phyloP scores from a whole-genome alignment of 1,284 basidiomycete genomes.

The Sphaerobolus stellatus region DNA sequence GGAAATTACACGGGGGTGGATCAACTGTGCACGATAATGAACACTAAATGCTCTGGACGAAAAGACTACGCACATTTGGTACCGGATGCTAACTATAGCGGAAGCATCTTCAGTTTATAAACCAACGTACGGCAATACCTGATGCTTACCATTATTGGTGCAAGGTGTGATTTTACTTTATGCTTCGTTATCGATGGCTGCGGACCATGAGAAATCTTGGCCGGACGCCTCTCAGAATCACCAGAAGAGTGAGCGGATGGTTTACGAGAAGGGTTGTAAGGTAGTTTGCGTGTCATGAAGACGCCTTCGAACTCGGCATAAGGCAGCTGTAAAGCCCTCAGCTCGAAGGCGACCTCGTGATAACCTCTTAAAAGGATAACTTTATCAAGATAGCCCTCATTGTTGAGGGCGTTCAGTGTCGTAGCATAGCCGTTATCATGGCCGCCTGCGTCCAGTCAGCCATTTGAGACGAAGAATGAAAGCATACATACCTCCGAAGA shows the following conservation, averaged over 20 bases:
- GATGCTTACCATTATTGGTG: slow-evolving; percentile 4
- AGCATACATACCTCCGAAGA: slow-evolving; percentile 55
- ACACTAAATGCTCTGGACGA: background rate
- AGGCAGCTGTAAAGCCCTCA: slow-evolving; percentile 55
- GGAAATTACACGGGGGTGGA: slow-evolving; percentile 61
- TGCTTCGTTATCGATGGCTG: background rate
- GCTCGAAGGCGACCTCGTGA: slow-evolving; percentile 57
- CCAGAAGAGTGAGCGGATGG: too few species aligned
- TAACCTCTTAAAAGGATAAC: slow-evolving; percentile 66
- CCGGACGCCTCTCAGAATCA: background rate
- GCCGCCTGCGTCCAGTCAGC: slow-evolving; percentile 48
- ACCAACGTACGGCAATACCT: background rate
- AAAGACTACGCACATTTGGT: background rate
- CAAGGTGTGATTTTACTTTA: slow-evolving; percentile 6
- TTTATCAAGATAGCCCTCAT: slow-evolving; percentile 62
- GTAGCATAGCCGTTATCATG: slow-evolving; percentile 74
- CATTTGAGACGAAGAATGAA: slow-evolving; percentile 10
- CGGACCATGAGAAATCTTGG: background rate
- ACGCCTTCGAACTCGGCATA: slow-evolving; percentile 57
- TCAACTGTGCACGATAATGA: slow-evolving; percentile 40
- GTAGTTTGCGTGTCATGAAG: slow-evolving; percentile 58
- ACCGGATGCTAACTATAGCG: background rate
- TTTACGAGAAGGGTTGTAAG: background rate
- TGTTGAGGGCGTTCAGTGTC: slow-evolving; percentile 60
- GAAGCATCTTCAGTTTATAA: too few species aligned